These are phyloP conservation scores for Tolypocladium ovalisporum DNA, from an alignment of 2,329 filamentous ascomycete genomes.

Conservation along the genomic window DNA sequence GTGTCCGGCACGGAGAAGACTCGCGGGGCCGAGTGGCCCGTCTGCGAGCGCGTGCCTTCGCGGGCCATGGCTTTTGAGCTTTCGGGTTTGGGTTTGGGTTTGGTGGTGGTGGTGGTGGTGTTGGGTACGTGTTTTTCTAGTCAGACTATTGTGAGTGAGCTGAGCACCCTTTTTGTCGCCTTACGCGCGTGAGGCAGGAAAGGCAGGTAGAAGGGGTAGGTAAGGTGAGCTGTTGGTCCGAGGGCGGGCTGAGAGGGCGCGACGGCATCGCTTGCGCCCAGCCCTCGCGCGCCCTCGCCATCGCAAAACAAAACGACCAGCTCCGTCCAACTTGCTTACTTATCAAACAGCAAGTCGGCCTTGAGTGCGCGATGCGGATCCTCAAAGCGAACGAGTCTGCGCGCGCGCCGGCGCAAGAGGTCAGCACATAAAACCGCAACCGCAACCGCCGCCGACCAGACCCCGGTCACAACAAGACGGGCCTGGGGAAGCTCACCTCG, in stretches of 20 bases:
- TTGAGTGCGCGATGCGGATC: not conserved
- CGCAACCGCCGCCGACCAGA: not conserved
- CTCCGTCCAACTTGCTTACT: not conserved
- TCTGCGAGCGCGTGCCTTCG: constrained; percentile 40
- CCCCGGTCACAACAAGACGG: not conserved
- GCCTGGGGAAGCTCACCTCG: not conserved
- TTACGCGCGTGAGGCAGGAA: not conserved
- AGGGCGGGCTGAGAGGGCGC: not conserved
- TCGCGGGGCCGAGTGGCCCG: constrained; percentile 41
- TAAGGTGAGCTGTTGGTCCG: not conserved
- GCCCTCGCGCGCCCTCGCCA: not conserved
- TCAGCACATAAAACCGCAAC: not conserved
- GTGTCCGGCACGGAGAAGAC: constrained; percentile 38
- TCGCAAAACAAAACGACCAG: not conserved
- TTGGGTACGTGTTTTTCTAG: not conserved
- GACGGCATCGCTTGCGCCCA: not conserved
- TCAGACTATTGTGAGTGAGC: not conserved
- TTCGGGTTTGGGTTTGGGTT: not conserved
- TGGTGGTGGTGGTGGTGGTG: not conserved
- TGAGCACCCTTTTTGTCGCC: not conserved
- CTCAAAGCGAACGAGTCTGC: not conserved
- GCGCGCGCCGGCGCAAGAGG: not conserved
- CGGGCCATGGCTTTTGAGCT: constrained; percentile 29
- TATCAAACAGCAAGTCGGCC: not conserved
- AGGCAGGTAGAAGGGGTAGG: too few relatives aligned